Percentiles rank a stretch among this genome's conserved stretches.
These are phyloP conservation scores for Trichoderma gracile DNA, from an alignment of 2,329 filamentous ascomycete genomes.

Conservation along the genomic window DNA sequence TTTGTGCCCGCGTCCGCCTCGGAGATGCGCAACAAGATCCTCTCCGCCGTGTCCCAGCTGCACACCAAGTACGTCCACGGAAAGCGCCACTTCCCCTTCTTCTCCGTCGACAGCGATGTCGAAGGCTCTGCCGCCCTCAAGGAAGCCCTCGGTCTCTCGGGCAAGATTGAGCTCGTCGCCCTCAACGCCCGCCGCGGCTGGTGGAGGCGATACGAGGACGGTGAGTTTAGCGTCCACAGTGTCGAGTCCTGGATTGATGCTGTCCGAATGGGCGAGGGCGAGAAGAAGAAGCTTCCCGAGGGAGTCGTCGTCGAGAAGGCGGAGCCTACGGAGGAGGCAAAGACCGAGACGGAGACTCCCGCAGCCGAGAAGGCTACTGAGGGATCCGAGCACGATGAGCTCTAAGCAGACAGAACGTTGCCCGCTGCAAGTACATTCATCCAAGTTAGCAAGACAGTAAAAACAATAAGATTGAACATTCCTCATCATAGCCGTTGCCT, in stretches of 20 bases:
- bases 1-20: conserved; percentile 60
- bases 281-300: conserved; percentile 72
- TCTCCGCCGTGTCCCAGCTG: conserved; percentile 69
- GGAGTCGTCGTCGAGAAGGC: conserved; percentile 50
- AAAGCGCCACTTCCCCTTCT: conserved; percentile 78
- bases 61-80: conserved; percentile 71
- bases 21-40: conserved; percentile 55
- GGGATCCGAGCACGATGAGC: conserved; percentile 50
- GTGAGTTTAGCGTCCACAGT: conserved; percentile 58
- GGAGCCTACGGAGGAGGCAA: conserved; percentile 17
- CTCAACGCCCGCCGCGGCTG: conserved; percentile 83
- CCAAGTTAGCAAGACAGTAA: conserved; percentile 12
- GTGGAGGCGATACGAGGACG: conserved; percentile 73
- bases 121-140: conserved; percentile 46
- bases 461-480: conserved; percentile 8
- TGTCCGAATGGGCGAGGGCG: conserved; percentile 85
- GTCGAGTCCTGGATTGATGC: conserved; percentile 87
- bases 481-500: not conserved
- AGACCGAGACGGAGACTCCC: conserved; percentile 31
- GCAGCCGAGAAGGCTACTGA: conserved; percentile 36
- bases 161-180: conserved; percentile 71
- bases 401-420: conserved; percentile 41
- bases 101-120: conserved; percentile 62
- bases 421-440: not conserved
- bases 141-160: conserved; percentile 57